phyloP scores from a whole-genome alignment of 805 yeast genomes.

The Starmerella geochares region DNA sequence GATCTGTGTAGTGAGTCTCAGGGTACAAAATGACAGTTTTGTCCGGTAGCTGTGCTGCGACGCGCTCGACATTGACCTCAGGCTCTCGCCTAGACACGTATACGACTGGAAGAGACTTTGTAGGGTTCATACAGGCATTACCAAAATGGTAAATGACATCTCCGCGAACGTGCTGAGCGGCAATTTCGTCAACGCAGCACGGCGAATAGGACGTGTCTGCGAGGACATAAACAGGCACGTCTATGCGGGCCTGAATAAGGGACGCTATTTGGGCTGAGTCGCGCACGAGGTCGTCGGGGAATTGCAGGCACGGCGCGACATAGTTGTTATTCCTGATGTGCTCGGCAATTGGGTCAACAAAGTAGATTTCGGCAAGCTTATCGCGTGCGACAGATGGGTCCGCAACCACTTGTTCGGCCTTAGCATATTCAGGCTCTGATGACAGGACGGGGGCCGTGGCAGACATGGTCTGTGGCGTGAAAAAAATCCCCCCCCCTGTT shows the following conservation, averaged over 20 bases:
- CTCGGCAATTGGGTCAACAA: slow-evolving; percentile 39
- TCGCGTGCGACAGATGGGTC: slow-evolving; percentile 25
- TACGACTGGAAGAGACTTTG: slow-evolving; percentile 59
- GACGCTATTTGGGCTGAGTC: slow-evolving; percentile 67
- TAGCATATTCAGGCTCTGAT: slow-evolving; percentile 55
- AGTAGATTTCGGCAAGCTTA: slow-evolving; percentile 44
- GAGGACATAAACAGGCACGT: slow-evolving; percentile 52
- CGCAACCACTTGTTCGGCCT: slow-evolving; percentile 31
- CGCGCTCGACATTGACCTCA: slow-evolving; percentile 35
- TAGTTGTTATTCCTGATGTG: slow-evolving; percentile 36
- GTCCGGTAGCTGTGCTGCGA: slow-evolving; percentile 28
- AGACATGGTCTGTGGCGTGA: slow-evolving; percentile 14
- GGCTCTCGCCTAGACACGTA: slow-evolving; percentile 58
- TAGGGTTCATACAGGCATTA: slow-evolving; percentile 81
- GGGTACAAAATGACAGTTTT: slow-evolving; percentile 46
- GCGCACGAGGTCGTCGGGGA: slow-evolving; percentile 69
- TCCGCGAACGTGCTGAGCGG: slow-evolving; percentile 82
- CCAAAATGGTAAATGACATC: slow-evolving; percentile 89
- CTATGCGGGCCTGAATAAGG: slow-evolving; percentile 23
- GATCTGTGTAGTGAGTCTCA: slow-evolving; percentile 54
- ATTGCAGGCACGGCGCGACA: slow-evolving; percentile 66
- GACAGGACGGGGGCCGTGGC: slow-evolving; percentile 61
- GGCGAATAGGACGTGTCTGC: slow-evolving; percentile 95
- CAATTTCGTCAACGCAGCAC: slow-evolving; percentile 94
- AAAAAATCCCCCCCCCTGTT: slow-evolving; percentile 1